These are phyloP conservation scores for Solanum clarkiae DNA, from an alignment of 257 asterid species.

Conservation along the genomic window DNA sequence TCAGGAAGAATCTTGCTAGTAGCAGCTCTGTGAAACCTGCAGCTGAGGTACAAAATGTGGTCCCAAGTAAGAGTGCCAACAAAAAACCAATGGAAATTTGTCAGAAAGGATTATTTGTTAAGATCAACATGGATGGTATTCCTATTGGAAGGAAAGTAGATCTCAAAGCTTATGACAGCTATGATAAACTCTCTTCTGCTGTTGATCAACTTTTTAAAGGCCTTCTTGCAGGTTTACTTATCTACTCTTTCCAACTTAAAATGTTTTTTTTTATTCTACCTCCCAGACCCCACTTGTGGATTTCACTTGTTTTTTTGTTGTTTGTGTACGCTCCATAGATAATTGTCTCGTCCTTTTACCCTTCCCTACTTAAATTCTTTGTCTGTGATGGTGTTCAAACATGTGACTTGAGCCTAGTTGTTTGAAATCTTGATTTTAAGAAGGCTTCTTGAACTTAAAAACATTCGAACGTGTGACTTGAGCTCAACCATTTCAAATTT, in stretches of 20 bases:
- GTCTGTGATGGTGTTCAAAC: background rate
- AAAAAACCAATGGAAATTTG: conserved; percentile 24
- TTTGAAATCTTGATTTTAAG: too few species aligned
- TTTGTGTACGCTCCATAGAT: background rate
- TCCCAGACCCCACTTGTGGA: too few species aligned
- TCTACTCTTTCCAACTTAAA: background rate
- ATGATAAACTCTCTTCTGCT: conserved; percentile 59
- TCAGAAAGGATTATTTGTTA: conserved; percentile 52
- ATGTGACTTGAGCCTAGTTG: background rate
- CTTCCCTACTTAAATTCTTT: background rate
- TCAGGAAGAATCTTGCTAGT: conserved; percentile 55
- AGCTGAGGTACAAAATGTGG: conserved; percentile 22
- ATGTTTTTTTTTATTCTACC: too few species aligned
- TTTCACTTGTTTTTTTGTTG: too few species aligned
- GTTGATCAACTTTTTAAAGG: conserved; percentile 83
- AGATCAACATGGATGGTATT: conserved; percentile 95
- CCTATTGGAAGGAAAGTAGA: conserved; percentile 93
- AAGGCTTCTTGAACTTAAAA: too few species aligned
- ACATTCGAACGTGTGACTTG: background rate
- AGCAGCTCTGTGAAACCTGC: conserved; percentile 30
- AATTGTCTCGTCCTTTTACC: background rate
- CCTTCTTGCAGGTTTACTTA: conserved; percentile 63
- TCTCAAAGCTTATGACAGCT: conserved; percentile 59
- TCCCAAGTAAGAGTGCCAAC: conserved; percentile 12
- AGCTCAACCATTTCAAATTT: background rate